A percentile compares a stretch with the other conserved stretches of the same genome.
phyloP scores from a whole-genome alignment of 1,139 yeast genomes.

The Taiozyma sp. region DNA sequence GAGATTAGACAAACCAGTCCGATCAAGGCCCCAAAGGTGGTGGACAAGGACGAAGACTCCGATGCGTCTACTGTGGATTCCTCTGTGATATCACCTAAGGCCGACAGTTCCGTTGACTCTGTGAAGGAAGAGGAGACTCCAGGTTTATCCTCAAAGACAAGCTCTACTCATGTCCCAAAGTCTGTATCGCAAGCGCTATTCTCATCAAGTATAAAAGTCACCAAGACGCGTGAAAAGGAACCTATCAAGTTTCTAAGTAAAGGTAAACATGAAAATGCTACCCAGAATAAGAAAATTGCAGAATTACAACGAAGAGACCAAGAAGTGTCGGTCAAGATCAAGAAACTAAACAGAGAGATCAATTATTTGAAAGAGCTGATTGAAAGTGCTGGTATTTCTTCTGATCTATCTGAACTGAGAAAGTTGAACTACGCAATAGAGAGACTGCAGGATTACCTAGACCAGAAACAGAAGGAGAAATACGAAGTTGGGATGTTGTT shows the following conservation, averaged over 20 bases:
- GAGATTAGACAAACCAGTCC: conserved; percentile 19
- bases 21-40: not conserved
- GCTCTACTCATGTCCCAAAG: conserved; percentile 15
- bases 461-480: conserved; percentile 33
- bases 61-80: conserved; percentile 3
- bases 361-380: conserved; percentile 28
- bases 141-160: not conserved
- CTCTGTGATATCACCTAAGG: not conserved
- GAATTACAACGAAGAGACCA: conserved; percentile 15
- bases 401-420: conserved; percentile 29
- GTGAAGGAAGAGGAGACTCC: conserved; percentile 1
- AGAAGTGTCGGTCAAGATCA: conserved; percentile 25
- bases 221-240: conserved; percentile 20
- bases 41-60: conserved; percentile 1
- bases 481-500: conserved; percentile 34
- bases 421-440: conserved; percentile 30
- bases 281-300: conserved; percentile 14
- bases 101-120: conserved; percentile 9
- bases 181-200: conserved; percentile 24
- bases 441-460: conserved; percentile 33
- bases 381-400: conserved; percentile 29
- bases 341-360: conserved; percentile 31
- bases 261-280: conserved; percentile 14
- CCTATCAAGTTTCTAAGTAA: conserved; percentile 22
- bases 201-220: conserved; percentile 19